A percentile compares a stretch with the other conserved stretches of the same genome.
These are phyloP conservation scores for Yamadazyma aaseri DNA, from an alignment of 1,139 yeast species.

Conservation along the genomic window DNA sequence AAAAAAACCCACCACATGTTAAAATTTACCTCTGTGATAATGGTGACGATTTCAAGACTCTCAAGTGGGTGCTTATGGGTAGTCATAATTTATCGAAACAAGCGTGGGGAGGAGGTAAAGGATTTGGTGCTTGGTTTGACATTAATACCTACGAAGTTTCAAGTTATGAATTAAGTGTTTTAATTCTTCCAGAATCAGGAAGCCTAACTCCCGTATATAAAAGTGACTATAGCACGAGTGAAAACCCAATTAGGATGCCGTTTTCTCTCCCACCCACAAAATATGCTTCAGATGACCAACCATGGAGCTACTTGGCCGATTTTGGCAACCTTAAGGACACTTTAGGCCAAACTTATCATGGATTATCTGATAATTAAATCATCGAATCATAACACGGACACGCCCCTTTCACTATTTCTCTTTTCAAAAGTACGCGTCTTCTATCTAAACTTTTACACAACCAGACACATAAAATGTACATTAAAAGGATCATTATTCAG, in stretches of 20 bases:
- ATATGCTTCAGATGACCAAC: conserved; percentile 40
- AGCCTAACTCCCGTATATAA: conserved; percentile 38
- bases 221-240: conserved; percentile 26
- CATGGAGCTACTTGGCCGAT: conserved; percentile 42
- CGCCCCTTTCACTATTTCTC: too few relatives aligned
- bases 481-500: conserved; percentile 63
- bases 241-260: conserved; percentile 48
- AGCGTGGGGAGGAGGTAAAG: conserved; percentile 63
- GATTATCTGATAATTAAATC: too few relatives aligned
- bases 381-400: too few relatives aligned
- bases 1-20: conserved; percentile 38
- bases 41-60: conserved; percentile 46
- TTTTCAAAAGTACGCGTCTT: conserved; percentile 10
- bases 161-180: conserved; percentile 60
- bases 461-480: conserved; percentile 28
- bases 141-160: conserved; percentile 26
- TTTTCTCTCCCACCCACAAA: conserved; percentile 48
- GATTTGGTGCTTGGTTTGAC: conserved; percentile 15
- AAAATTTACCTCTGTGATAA: conserved; percentile 43
- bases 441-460: too few relatives aligned
- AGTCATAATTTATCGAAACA: conserved; percentile 65
- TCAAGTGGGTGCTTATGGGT: conserved; percentile 65
- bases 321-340: conserved; percentile 11
- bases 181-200: conserved; percentile 25
- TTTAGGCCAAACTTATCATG: conserved; percentile 10